Conservation (phyloP, 495 filamentous ascomycete species). For the Haplographium delicatum region DNA sequence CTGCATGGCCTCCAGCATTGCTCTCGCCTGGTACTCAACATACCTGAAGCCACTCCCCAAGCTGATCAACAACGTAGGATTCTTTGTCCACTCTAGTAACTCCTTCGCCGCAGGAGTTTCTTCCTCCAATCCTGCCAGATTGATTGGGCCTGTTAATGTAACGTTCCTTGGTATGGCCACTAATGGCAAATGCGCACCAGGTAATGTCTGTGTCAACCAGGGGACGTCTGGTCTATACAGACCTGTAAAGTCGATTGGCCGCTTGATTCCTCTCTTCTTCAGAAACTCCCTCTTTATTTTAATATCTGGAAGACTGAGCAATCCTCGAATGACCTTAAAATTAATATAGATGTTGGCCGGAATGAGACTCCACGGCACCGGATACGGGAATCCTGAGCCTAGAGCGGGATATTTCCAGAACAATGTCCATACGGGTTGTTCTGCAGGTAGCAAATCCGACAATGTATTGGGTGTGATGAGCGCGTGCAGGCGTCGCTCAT, state of each 20-base stretch:
- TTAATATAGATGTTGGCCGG: constrained; percentile 38
- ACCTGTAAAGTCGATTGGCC: constrained; percentile 7
- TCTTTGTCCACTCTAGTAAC: constrained; percentile 32
- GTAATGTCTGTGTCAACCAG: constrained; percentile 32
- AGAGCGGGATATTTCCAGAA: constrained; percentile 28
- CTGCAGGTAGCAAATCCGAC: constrained; percentile 35
- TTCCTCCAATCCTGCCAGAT: constrained; percentile 5
- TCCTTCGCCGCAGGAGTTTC: constrained; percentile 1
- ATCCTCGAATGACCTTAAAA: constrained; percentile 1
- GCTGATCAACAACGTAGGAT: constrained; percentile 42
- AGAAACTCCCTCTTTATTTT: neutral
- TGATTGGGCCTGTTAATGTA: neutral
- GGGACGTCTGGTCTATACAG: constrained; percentile 30
- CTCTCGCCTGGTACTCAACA: constrained; percentile 27
- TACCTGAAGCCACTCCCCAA: constrained; percentile 36
- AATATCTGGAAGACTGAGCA: neutral
- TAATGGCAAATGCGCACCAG: constrained; percentile 40
- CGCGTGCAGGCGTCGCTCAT: constrained; percentile 22
- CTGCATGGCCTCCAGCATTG: constrained; percentile 33
- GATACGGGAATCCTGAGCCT: constrained; percentile 38
- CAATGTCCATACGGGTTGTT: constrained; percentile 31
- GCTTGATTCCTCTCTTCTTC: constrained; percentile 5
- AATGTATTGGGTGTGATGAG: constrained; percentile 35
- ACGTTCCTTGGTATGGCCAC: constrained; percentile 20
- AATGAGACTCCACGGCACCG: constrained; percentile 36